Conservation (phyloP, 208 protist genomes). For the Trypanosoma mega region DNA sequence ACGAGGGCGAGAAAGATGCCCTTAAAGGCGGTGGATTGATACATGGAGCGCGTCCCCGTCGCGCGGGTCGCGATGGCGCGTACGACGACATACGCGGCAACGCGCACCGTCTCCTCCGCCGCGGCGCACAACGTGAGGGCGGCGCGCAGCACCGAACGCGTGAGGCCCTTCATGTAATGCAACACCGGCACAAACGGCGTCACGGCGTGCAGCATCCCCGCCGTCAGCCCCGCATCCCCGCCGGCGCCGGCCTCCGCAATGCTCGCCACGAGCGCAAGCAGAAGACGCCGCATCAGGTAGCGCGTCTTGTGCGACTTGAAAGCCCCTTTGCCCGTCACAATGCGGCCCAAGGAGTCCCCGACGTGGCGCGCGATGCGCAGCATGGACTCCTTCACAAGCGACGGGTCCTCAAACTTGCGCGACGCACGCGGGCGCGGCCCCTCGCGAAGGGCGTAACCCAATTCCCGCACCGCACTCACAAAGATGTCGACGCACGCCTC, state of each 20-base stretch:
- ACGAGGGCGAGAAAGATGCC: conserved; percentile 93
- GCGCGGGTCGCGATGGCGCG: conserved; percentile 85
- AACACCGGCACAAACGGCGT: conserved; percentile 83
- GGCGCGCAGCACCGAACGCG: conserved; percentile 71
- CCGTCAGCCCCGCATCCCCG: conserved; percentile 57
- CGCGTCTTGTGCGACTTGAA: conserved; percentile 77
- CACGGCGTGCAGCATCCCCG: conserved; percentile 71
- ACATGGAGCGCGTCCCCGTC: conserved; percentile 87
- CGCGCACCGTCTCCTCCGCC: conserved; percentile 74
- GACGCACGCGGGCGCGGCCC: conserved; percentile 54
- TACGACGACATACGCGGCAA: conserved; percentile 87
- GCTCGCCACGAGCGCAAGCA: conserved; percentile 60
- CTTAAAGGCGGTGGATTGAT: conserved; percentile 91
- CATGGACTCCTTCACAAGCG: conserved; percentile 83
- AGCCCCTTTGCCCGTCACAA: conserved; percentile 83
- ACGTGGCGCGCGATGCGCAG: conserved; percentile 66
- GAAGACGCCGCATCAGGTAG: conserved; percentile 73
- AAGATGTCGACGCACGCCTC: conserved; percentile 75
- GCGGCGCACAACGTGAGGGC: conserved; percentile 69
- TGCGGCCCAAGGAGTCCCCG: conserved; percentile 49
- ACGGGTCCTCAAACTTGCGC: conserved; percentile 88
- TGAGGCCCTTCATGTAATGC: conserved; percentile 87
- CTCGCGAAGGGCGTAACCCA: conserved; percentile 77
- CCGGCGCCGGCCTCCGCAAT: conserved; percentile 58
- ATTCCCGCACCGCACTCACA: conserved; percentile 74